These are phyloP conservation scores for Bipolaris zeicola DNA, from an alignment of 2,329 filamentous ascomycete species.

Conservation along the genomic window DNA sequence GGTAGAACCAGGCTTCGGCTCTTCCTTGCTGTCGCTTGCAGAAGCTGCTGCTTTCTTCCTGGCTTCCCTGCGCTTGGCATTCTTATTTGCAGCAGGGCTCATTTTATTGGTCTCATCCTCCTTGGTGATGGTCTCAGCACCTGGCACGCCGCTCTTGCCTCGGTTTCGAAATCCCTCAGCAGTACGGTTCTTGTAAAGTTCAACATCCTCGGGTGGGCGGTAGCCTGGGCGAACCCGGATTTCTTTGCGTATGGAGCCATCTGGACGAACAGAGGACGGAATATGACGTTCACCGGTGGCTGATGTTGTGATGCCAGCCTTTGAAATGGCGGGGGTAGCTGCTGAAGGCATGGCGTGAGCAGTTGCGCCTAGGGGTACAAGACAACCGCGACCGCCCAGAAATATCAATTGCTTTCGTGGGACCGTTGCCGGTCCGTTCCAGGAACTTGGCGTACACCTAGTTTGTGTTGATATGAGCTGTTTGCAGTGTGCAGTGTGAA, in stretches of 20 bases:
- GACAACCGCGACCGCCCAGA: neutral
- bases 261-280: conserved; percentile 81
- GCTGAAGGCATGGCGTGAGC: conserved; percentile 37
- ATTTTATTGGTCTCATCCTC: conserved; percentile 54
- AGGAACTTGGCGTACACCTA: neutral
- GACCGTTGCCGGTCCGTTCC: neutral
- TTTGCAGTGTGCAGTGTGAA: neutral
- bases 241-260: conserved; percentile 90
- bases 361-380: neutral
- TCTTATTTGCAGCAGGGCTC: conserved; percentile 72
- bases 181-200: conserved; percentile 91
- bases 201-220: conserved; percentile 90
- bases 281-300: conserved; percentile 83
- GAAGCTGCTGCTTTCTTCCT: conserved; percentile 60
- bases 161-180: conserved; percentile 84
- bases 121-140: conserved; percentile 63
- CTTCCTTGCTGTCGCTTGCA: conserved; percentile 56
- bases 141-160: conserved; percentile 72
- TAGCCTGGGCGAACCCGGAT: conserved; percentile 95
- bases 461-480: neutral
- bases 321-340: conserved; percentile 42
- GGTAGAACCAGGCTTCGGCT: conserved; percentile 44
- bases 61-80: conserved; percentile 77
- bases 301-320: conserved; percentile 69
- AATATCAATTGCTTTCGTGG: conserved; percentile 2